Percentiles rank a stretch among this genome's conserved stretches.
phyloP scores from a whole-genome alignment of 805 yeast species.

The Candida tibetensis region DNA sequence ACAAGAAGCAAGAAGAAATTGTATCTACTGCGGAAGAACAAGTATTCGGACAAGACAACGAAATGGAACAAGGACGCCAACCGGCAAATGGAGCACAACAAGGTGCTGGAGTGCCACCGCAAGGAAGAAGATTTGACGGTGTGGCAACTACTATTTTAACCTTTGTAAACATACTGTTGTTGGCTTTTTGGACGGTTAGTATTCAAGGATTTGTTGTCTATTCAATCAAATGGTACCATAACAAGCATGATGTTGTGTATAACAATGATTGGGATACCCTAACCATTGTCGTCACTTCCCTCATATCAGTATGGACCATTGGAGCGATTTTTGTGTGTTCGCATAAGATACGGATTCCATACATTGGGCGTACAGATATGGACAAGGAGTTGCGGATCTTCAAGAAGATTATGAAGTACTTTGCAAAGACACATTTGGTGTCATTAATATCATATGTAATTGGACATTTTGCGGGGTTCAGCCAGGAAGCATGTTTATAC shows the following conservation, averaged over 20 bases:
- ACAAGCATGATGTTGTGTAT: too few relatives aligned
- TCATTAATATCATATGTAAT: neutral
- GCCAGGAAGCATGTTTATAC: neutral
- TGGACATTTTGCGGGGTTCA: neutral
- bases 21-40: neutral
- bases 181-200: neutral
- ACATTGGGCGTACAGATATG: neutral
- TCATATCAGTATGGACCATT: slow-evolving; percentile 10
- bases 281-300: neutral
- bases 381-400: neutral
- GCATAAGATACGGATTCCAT: neutral
- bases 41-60: neutral
- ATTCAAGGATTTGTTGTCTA: neutral
- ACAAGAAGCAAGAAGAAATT: neutral
- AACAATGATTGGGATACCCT: neutral
- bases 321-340: slow-evolving; percentile 17
- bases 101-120: neutral
- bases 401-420: neutral
- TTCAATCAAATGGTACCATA: neutral
- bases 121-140: neutral
- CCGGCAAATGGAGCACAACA: neutral
- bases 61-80: neutral
- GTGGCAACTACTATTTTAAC: neutral
- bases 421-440: neutral
- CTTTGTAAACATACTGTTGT: neutral